These are phyloP conservation scores for Aspergillus piperis DNA, from an alignment of 2,329 filamentous ascomycete species.

Conservation along the genomic window DNA sequence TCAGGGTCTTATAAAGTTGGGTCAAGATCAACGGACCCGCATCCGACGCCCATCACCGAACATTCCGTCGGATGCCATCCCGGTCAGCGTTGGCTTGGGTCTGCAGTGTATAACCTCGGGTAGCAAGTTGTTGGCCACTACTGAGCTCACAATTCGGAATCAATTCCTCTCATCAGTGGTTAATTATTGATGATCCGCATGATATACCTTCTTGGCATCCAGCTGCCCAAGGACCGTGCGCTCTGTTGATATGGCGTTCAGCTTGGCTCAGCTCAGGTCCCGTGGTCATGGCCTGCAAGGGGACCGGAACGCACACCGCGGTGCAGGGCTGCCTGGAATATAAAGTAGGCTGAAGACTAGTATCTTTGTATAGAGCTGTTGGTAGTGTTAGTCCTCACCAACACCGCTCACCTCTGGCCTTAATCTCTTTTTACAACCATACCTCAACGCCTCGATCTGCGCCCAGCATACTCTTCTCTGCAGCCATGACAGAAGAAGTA, in stretches of 20 bases:
- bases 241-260: not conserved
- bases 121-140: not conserved
- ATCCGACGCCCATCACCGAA: not conserved
- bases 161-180: slow-evolving; percentile 9
- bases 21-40: not conserved
- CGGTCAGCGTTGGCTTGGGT: not conserved
- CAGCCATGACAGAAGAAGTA: not conserved
- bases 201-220: not conserved
- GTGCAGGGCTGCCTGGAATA: not conserved
- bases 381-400: not conserved
- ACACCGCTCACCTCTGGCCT: not conserved
- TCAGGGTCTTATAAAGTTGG: not conserved
- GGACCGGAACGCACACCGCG: not conserved
- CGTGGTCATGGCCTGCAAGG: not conserved
- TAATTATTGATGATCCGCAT: slow-evolving; percentile 2
- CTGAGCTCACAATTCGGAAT: slow-evolving; percentile 4
- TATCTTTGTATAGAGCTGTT: not conserved
- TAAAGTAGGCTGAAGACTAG: not conserved
- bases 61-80: slow-evolving; percentile 4
- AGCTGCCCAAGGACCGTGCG: not conserved
- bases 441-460: not conserved
- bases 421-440: not conserved
- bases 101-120: slow-evolving; percentile 15
- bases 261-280: not conserved
- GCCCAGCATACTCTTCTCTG: not conserved